phyloP scores from a whole-genome alignment of 495 filamentous ascomycete species.

The Aspergillus leporis region DNA sequence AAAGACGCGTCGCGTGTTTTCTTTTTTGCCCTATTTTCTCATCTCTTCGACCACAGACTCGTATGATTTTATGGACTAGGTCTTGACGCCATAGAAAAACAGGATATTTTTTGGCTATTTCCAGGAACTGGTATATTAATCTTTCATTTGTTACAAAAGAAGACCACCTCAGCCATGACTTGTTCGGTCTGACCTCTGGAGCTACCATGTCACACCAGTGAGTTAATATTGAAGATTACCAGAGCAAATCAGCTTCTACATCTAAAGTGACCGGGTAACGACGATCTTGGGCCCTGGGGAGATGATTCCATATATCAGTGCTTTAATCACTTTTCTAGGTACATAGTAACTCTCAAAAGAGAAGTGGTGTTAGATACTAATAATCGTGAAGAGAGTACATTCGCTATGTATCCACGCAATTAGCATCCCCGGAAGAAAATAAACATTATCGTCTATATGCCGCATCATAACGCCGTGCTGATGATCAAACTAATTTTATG shows the following conservation, averaged over 20 bases:
- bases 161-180: not conserved
- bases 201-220: too few relatives aligned
- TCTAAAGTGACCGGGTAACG: too few relatives aligned
- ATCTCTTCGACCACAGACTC: not conserved
- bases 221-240: not conserved
- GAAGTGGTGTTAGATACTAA: not conserved
- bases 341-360: not conserved
- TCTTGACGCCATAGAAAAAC: not conserved
- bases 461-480: not conserved
- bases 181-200: not conserved
- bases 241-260: not conserved
- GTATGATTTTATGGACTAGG: not conserved
- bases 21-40: conserved; percentile 6
- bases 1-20: conserved; percentile 25
- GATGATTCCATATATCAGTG: not conserved
- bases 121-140: not conserved
- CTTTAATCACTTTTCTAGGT: too few relatives aligned
- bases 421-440: not conserved
- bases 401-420: not conserved
- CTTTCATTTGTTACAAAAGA: not conserved
- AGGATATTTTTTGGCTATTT: not conserved
- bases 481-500: not conserved
- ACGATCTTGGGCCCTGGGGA: too few relatives aligned
- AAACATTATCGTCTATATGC: not conserved
- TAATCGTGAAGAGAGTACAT: not conserved